A percentile compares a stretch with the other conserved stretches of the same genome.
Evolutionary conservation across 2,329 filamentous ascomycete species (phyloP).

Genomic region (Parastagonospora nodorum): DNA sequence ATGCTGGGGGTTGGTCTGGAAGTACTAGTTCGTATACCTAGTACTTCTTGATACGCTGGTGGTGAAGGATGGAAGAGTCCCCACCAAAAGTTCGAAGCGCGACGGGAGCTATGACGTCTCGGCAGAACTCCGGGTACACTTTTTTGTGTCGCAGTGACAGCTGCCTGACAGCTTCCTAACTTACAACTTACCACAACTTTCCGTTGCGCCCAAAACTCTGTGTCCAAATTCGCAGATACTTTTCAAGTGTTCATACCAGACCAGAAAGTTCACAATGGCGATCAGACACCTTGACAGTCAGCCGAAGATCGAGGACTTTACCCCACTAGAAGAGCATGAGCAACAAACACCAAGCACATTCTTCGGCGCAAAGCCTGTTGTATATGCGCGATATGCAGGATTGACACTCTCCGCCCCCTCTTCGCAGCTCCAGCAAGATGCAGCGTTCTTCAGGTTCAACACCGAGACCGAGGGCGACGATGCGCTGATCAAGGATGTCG

Average conservation of each 20-base stretch:
- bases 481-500: conserved; percentile 45
- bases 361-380: conserved; percentile 71
- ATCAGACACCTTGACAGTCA: conserved; percentile 60
- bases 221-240: neutral
- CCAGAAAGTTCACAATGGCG: conserved; percentile 31
- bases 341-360: conserved; percentile 74
- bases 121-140: conserved; percentile 18
- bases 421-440: conserved; percentile 59
- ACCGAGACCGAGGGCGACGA: conserved; percentile 29
- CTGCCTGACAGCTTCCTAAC: conserved; percentile 1
- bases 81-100: conserved; percentile 9
- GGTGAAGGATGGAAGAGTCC: neutral
- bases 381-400: conserved; percentile 66
- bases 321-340: conserved; percentile 70
- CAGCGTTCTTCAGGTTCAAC: conserved; percentile 51
- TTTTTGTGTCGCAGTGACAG: conserved; percentile 19
- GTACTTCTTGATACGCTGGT: neutral
- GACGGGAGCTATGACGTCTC: conserved; percentile 21
- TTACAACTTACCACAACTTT: neutral
- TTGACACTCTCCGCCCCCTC: conserved; percentile 64
- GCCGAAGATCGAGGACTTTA: conserved; percentile 65
- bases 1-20: conserved; percentile 5
- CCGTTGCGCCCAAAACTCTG: neutral
- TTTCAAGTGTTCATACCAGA: neutral
- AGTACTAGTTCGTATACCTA: neutral